These are phyloP conservation scores for Astragalus glycyphyllos DNA, from an alignment of 306 rosid species.

Conservation along the genomic window DNA sequence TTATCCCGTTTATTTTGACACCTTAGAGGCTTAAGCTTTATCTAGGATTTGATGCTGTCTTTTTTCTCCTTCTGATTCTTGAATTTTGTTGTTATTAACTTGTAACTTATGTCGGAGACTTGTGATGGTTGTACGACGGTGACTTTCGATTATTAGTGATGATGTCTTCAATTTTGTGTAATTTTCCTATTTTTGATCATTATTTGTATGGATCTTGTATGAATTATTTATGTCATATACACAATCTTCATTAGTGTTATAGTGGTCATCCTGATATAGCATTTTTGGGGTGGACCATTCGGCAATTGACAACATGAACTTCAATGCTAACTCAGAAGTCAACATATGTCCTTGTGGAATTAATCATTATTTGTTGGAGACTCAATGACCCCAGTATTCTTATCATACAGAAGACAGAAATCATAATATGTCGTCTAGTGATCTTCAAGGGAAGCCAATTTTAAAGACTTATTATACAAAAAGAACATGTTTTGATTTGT, in stretches of 20 bases:
- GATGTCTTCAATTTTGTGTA: neutral
- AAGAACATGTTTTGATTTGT: neutral
- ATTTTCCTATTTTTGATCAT: neutral
- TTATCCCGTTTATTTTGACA: neutral
- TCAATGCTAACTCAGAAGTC: neutral
- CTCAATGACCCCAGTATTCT: neutral
- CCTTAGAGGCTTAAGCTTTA: neutral
- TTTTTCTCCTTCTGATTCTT: neutral
- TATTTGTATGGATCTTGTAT: neutral
- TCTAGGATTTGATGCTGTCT: neutral
- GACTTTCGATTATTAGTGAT: slow-evolving; percentile 5
- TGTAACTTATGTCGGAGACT: slow-evolving; percentile 15
- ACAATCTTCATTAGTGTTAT: neutral
- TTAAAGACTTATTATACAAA: neutral
- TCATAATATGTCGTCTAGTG: slow-evolving; percentile 8
- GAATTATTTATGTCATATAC: neutral
- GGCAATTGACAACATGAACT: neutral
- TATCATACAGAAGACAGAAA: slow-evolving; percentile 1
- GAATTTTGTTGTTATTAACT: neutral
- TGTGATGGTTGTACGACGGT: neutral
- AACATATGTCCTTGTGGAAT: neutral
- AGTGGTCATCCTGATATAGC: neutral
- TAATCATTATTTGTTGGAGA: slow-evolving; percentile 19
- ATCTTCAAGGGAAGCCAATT: slow-evolving; percentile 11
- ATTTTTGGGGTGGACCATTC: neutral